Evolutionary conservation across 202 grass and related monocot species (phyloP).

Genomic region (Eragrostis tef): DNA sequence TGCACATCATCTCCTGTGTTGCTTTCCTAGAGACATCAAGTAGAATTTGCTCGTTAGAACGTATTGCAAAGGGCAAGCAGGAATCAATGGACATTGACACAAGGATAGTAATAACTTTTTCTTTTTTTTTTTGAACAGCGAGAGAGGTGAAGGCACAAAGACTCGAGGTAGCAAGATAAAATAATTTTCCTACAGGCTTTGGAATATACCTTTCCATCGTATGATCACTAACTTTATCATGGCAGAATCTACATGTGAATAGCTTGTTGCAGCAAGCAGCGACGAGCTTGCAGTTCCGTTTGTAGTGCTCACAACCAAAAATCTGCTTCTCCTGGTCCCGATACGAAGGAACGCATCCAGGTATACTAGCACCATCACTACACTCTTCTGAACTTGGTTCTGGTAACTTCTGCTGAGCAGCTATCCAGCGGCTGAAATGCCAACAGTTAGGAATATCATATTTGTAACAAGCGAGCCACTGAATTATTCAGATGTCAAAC

Average conservation of each 20-base stretch:
- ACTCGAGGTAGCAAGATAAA: conserved; percentile 37
- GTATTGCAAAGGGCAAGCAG: conserved; percentile 12
- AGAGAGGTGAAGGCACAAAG: conserved; percentile 24
- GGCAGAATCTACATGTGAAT: conserved; percentile 93
- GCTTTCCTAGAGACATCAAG: conserved; percentile 76
- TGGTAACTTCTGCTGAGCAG: conserved; percentile 89
- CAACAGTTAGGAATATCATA: conserved; percentile 36
- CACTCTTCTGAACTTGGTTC: conserved; percentile 62
- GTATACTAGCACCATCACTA: conserved; percentile 47
- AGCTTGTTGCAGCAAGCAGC: conserved; percentile 90
- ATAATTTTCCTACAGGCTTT: conserved; percentile 14
- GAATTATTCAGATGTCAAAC: conserved; percentile 55
- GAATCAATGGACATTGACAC: conserved; percentile 9
- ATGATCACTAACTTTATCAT: conserved; percentile 96
- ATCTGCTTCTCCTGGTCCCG: conserved; percentile 65
- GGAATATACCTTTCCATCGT: conserved; percentile 83
- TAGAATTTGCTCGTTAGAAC: conserved; percentile 36
- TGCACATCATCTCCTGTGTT: conserved; percentile 95
- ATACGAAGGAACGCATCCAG: conserved; percentile 76
- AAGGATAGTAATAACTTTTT: conserved; percentile 18
- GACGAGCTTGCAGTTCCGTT: conserved; percentile 90
- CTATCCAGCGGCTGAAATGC: conserved; percentile 82
- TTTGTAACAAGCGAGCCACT: conserved; percentile 34
- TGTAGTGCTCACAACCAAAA: conserved; percentile 94
- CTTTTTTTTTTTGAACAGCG: background rate